phyloP scores from a whole-genome alignment of 2,329 filamentous ascomycete species.

The Trichophyton verrucosum region DNA sequence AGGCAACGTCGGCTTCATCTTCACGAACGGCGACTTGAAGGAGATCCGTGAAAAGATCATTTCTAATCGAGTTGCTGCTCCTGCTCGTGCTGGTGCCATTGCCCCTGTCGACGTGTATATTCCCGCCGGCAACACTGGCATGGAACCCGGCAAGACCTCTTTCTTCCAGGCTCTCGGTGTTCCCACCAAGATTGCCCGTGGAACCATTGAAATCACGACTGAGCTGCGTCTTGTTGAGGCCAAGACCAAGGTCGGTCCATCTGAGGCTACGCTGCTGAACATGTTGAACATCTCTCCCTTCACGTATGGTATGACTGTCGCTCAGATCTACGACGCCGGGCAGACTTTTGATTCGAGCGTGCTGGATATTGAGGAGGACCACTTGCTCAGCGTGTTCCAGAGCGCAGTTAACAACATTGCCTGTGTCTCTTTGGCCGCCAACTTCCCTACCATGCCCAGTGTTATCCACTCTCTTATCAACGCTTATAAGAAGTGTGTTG shows the following conservation, averaged over 20 bases:
- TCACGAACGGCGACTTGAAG: slow-evolving; percentile 97
- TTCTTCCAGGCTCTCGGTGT: slow-evolving; percentile 99
- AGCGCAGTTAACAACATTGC: slow-evolving; percentile 77
- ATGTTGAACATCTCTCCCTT: slow-evolving; percentile 99
- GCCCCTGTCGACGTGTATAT: slow-evolving; percentile 89
- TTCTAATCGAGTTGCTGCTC: slow-evolving; percentile 91
- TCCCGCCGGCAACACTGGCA: slow-evolving; percentile 98
- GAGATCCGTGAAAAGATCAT: slow-evolving; percentile 85
- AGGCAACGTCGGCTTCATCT: slow-evolving; percentile 97
- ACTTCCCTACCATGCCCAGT: slow-evolving; percentile 92
- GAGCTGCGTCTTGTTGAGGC: slow-evolving; percentile 97
- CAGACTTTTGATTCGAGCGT: slow-evolving; percentile 79
- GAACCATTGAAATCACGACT: slow-evolving; percentile 99
- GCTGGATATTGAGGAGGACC: slow-evolving; percentile 87
- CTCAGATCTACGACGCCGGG: slow-evolving; percentile 95
- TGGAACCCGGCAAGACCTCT: slow-evolving; percentile 99
- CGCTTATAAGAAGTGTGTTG: slow-evolving; percentile 78
- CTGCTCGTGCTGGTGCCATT: slow-evolving; percentile 93
- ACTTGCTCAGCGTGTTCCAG: slow-evolving; percentile 75
- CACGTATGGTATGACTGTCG: slow-evolving; percentile 95
- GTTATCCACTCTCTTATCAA: slow-evolving; percentile 96
- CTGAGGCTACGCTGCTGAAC: slow-evolving; percentile 97
- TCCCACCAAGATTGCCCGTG: slow-evolving; percentile 99
- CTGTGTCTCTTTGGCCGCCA: slow-evolving; percentile 77
- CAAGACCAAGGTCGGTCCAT: slow-evolving; percentile 87